These are phyloP conservation scores for Cladobotryum protrusum DNA, from an alignment of 2,329 filamentous ascomycete genomes.

Conservation along the genomic window DNA sequence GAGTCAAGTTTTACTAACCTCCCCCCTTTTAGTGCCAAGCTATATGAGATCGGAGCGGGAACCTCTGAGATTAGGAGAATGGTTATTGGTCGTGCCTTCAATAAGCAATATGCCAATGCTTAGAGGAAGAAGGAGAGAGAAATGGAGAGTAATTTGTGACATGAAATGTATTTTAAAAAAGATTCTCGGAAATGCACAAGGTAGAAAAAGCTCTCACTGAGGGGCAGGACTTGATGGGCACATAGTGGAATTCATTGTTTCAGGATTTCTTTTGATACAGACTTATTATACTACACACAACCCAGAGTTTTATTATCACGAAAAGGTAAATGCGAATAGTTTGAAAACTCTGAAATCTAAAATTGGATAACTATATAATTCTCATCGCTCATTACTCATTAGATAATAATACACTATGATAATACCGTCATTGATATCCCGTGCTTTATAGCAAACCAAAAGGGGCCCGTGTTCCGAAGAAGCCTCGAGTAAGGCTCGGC, in stretches of 20 bases:
- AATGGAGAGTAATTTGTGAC: neutral
- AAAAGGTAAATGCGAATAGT: no score
- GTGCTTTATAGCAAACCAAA: conserved; percentile 1
- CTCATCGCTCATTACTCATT: neutral
- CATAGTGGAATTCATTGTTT: no score
- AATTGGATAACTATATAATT: no score
- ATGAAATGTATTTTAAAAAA: neutral
- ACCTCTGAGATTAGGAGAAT: conserved; percentile 91
- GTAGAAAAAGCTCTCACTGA: no score
- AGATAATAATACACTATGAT: neutral
- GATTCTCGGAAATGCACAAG: neutral
- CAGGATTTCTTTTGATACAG: no score
- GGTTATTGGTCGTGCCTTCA: conserved; percentile 89
- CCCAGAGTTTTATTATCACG: no score
- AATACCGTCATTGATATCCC: no score
- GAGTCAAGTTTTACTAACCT: conserved; percentile 21
- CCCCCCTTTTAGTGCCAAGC: conserved; percentile 45
- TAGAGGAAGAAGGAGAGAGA: conserved; percentile 10
- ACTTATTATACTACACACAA: no score
- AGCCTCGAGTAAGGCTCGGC: no score
- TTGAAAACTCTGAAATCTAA: no score
- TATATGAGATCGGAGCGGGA: conserved; percentile 96
- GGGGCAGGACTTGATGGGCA: no score
- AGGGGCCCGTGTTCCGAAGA: neutral
- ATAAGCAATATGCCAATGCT: conserved; percentile 64